Evolutionary conservation across 176 grass and related monocot species (phyloP).

Genomic region (Tillandsia fasciculata): DNA sequence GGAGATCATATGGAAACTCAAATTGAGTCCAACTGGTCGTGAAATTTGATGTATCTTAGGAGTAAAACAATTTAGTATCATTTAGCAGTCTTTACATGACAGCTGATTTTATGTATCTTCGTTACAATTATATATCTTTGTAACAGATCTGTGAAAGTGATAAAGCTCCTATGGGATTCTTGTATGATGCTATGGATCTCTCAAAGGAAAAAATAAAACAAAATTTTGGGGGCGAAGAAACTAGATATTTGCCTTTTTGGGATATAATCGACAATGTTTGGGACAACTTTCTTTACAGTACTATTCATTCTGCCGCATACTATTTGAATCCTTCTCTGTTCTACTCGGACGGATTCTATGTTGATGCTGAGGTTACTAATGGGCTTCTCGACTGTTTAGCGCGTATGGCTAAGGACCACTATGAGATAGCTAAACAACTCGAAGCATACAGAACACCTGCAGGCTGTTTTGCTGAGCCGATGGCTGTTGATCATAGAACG

Average conservation of each 20-base stretch:
- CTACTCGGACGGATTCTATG: constrained; percentile 28
- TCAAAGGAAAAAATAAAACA: constrained; percentile 59
- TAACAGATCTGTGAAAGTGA: constrained; percentile 24
- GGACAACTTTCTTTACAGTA: constrained; percentile 59
- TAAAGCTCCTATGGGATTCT: constrained; percentile 42
- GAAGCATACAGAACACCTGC: constrained; percentile 44
- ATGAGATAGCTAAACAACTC: constrained; percentile 31
- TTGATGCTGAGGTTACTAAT: constrained; percentile 53
- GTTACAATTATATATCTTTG: no score
- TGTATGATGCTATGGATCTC: constrained; percentile 68
- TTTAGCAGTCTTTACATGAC: no score
- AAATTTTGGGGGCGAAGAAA: constrained; percentile 35
- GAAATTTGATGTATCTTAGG: no score
- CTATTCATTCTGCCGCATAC: constrained; percentile 60
- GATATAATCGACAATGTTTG: constrained; percentile 51
- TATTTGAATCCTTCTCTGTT: constrained; percentile 63
- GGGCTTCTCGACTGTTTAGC: constrained; percentile 41
- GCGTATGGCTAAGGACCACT: constrained; percentile 20
- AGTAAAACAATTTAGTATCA: no score
- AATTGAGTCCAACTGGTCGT: no score
- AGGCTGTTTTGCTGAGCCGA: constrained; percentile 31
- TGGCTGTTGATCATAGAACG: constrained; percentile 26
- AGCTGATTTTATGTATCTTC: no score
- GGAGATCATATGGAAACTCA: no score
- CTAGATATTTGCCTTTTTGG: constrained; percentile 32